Base-by-base conservation (phyloP, 176 grass and related monocot genomes). In the Rhynchospora pubera region DNA sequence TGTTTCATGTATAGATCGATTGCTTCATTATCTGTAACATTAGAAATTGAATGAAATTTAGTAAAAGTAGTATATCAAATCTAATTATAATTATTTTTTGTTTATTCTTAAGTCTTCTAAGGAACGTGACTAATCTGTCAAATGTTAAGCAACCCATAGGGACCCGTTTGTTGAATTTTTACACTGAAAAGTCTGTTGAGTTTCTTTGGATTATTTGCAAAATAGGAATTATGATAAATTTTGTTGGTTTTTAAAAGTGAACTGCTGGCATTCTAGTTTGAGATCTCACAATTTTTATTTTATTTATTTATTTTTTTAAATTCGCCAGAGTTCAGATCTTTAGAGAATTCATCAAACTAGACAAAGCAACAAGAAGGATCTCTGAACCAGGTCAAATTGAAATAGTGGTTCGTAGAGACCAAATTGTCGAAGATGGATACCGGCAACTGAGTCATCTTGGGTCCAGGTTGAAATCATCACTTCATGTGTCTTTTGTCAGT, bases 401-500 rank as follows among this genome's bases (percentile, higher is more conserved):
- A 86, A 91, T 98, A 89, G 89, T 94, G 26, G 83, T 94, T 71
- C 95, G 90, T 79, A 89, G 95, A 86, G 89, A 91, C 43, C 90
- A 93, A 61, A 91, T 98, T 83, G 66, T 98, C 76, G 95, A 98
- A 89, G 95, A 98, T 88, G 95, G 92, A 81, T 93, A 91, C 62
- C 90, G 84, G 45, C 95, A 98, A 83, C 88, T 98, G 68, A 98
- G 91, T 67, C 89, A 82, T 83, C 83, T 98, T 70, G 83, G 87
- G 57, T 91, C 92, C 62, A 94, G 90, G 85, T 86, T 98, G 30
- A 94, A 91, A 80, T 98, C 90, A 51, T 92, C 83, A 82, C 92
- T 98, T 88, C 89, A 98, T 34, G 92, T 98, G 59, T 98, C 95
- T 14, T 98, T 98, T 93, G 86, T 94, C 8, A 98, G 90, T 89